phyloP scores from a whole-genome alignment of 2,329 filamentous ascomycete genomes.

The Cladosporium sp. region DNA sequence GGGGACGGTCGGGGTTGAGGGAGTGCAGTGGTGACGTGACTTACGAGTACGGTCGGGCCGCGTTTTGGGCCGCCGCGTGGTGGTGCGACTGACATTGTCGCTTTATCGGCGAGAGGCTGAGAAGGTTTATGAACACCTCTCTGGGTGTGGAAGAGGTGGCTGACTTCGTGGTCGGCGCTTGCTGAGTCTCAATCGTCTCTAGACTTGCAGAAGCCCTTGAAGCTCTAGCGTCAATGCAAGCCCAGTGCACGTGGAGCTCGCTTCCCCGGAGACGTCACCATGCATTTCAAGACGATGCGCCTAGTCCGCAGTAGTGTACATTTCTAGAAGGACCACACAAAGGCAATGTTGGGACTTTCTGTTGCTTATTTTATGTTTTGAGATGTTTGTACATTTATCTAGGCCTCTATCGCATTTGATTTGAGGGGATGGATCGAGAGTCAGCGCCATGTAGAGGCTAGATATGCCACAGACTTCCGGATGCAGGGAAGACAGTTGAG shows the following conservation, averaged over 20 bases:
- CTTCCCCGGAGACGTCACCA: slow-evolving; percentile 1
- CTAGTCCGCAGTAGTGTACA: neutral
- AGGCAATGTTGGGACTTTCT: too few species aligned
- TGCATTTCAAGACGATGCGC: neutral
- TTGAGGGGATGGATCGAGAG: too few species aligned
- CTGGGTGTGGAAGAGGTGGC: neutral
- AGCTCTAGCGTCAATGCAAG: slow-evolving; percentile 3
- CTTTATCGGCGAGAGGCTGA: neutral
- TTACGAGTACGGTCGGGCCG: slow-evolving; percentile 11
- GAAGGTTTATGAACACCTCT: neutral
- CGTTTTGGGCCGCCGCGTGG: slow-evolving; percentile 4
- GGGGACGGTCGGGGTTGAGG: neutral
- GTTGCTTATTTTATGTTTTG: too few species aligned
- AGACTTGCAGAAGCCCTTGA: slow-evolving; percentile 9
- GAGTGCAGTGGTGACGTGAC: neutral
- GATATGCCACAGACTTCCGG: too few species aligned
- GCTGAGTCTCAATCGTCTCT: neutral
- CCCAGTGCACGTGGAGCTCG: neutral
- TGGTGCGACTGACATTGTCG: slow-evolving; percentile 7
- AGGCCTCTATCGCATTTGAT: too few species aligned
- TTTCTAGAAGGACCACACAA: too few species aligned
- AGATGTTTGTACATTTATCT: too few species aligned
- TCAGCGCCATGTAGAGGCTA: too few species aligned
- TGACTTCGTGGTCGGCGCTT: neutral
- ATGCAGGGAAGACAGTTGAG: too few species aligned